phyloP scores from a whole-genome alignment of 2,329 filamentous ascomycete species.

The Colletotrichum nymphaeae region DNA sequence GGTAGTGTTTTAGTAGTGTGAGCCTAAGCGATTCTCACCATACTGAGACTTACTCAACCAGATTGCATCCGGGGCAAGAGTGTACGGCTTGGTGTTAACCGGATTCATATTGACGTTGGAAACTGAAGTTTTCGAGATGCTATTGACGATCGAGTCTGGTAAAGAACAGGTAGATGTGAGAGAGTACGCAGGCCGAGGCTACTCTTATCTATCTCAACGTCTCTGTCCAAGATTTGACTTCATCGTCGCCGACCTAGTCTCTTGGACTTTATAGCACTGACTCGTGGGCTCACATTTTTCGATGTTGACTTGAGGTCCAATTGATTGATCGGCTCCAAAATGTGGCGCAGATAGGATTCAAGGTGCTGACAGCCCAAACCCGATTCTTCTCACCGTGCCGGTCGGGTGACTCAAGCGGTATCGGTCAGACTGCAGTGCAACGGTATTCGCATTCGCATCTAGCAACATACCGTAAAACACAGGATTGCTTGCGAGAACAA shows the following conservation, averaged over 20 bases:
- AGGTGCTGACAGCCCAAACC: background rate
- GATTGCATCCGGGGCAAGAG: conserved; percentile 49
- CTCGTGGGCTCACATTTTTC: background rate
- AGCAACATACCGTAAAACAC: background rate
- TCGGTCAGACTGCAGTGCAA: background rate
- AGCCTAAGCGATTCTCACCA: no score
- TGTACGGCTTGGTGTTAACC: background rate
- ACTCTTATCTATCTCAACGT: background rate
- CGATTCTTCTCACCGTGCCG: background rate
- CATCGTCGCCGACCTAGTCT: background rate
- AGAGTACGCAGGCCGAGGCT: background rate
- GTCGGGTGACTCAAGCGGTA: background rate
- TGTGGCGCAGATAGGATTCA: background rate
- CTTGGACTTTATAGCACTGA: background rate
- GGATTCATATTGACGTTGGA: background rate
- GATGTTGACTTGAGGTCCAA: background rate
- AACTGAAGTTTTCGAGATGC: no score
- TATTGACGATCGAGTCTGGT: no score
- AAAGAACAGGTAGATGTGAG: background rate
- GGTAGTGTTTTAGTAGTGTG: background rate
- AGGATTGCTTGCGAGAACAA: background rate
- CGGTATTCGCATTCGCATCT: background rate
- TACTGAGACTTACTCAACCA: conserved; percentile 49
- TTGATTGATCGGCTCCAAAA: background rate
- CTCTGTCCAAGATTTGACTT: background rate